A percentile compares a stretch with the other conserved stretches of the same genome.
Evolutionary conservation across 2,329 filamentous ascomycete species (phyloP).

Genomic region (Chrysosporium keratinophilum): DNA sequence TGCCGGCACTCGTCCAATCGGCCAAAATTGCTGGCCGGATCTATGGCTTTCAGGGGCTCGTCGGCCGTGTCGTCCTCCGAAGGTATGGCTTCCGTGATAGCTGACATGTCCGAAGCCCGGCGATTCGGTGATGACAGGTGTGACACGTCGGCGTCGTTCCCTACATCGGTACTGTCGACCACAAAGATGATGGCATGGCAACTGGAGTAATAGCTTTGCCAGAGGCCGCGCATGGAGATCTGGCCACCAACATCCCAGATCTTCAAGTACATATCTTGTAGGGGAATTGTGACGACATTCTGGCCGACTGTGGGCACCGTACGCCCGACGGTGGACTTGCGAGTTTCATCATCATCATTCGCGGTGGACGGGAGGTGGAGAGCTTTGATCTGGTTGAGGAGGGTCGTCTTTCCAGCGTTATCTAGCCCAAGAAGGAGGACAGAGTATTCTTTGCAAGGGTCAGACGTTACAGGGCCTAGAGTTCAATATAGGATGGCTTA

Average conservation of each 20-base stretch:
- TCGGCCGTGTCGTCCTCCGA: conserved; percentile 3
- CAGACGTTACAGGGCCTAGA: background rate
- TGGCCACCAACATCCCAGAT: conserved; percentile 98
- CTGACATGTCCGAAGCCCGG: conserved; percentile 9
- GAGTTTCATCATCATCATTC: conserved; percentile 33
- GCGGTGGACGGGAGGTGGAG: conserved; percentile 48
- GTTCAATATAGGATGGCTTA: conserved; percentile 25
- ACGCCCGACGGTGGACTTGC: conserved; percentile 59
- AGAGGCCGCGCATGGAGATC: conserved; percentile 74
- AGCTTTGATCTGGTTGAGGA: conserved; percentile 91
- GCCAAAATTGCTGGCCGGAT: conserved; percentile 30
- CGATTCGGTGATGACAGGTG: conserved; percentile 22
- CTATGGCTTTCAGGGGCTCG: conserved; percentile 29
- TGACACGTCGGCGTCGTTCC: conserved; percentile 61
- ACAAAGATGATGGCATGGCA: conserved; percentile 98
- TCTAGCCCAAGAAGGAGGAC: conserved; percentile 94
- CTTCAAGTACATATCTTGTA: conserved; percentile 94
- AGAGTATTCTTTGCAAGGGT: conserved; percentile 63
- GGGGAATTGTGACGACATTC: conserved; percentile 82
- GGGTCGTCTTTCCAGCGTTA: conserved; percentile 96
- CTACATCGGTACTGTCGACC: conserved; percentile 88
- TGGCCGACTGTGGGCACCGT: conserved; percentile 96
- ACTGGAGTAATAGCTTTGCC: conserved; percentile 89
- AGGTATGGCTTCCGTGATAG: background rate
- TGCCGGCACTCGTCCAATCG: conserved; percentile 78